Evolutionary conservation across 108 stramenopile species (phyloP).

Genomic region (Stephanodiscus minutulus): DNA sequence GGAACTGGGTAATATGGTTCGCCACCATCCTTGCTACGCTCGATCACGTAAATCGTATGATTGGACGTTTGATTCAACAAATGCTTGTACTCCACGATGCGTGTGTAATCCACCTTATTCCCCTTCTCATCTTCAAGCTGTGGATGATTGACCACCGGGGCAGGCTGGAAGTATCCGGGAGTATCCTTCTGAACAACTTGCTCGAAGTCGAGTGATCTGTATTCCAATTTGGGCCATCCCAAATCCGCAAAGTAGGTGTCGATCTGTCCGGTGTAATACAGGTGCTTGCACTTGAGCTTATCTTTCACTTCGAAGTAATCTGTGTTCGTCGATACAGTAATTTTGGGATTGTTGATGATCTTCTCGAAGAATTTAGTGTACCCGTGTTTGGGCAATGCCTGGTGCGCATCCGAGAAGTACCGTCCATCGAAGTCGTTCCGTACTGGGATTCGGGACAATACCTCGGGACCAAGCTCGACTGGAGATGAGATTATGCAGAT

Average conservation of each 20-base stretch:
- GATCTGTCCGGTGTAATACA: conserved; percentile 79
- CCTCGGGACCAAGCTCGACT: conserved; percentile 70
- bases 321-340: conserved; percentile 59
- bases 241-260: conserved; percentile 74
- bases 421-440: conserved; percentile 65
- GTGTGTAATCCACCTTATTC: conserved; percentile 46
- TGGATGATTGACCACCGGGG: conserved; percentile 74
- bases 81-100: conserved; percentile 83
- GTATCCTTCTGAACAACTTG: conserved; percentile 53
- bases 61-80: conserved; percentile 68
- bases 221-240: conserved; percentile 76
- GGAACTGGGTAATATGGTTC: conserved; percentile 89
- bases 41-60: conserved; percentile 63
- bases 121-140: conserved; percentile 37
- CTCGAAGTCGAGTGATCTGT: conserved; percentile 78
- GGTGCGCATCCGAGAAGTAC: conserved; percentile 78
- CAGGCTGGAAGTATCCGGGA: conserved; percentile 54
- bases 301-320: conserved; percentile 74
- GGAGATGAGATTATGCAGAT: neutral
- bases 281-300: conserved; percentile 48
- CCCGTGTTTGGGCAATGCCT: conserved; percentile 74
- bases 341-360: conserved; percentile 59
- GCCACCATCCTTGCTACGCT: conserved; percentile 62
- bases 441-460: conserved; percentile 77
- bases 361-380: conserved; percentile 76